Evolutionary conservation across 345 rosid species (phyloP), one percentile per base, ranked within the genome.

Genomic region (Rhodomyrtus tomentosa): DNA sequence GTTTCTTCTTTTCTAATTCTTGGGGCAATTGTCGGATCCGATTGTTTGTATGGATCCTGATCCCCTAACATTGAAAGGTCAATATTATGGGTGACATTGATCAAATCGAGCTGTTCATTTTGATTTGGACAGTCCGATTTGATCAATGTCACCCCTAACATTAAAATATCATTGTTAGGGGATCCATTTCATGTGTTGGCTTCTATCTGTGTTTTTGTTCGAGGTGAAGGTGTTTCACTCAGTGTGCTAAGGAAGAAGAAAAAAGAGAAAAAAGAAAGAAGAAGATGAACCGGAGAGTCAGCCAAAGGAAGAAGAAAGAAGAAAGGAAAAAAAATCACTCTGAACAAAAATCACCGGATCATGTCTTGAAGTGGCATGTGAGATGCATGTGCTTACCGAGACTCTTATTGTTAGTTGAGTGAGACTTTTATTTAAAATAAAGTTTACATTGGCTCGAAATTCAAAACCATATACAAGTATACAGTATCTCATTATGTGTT

Each of bases 401-500:
- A 2, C 11, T 3, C 16, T 59, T 59, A 59, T 59, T 1, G n/a
- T n/a, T n/a, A 0, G 8, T n/a, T 1, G n/a, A 0, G n/a, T n/a
- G 1, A 12, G 0, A 56, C 0, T 1, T 1, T n/a, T 11, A 56
- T 56, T 5, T 40, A 1, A 40, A 40, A 40, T 40, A 40, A 40
- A 40, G 5, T 40, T 40, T 6, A 4, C 42, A 4, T 40, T 40
- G 42, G 42, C 5, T 40, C 42, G 42, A 40, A 40, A 40, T 40
- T 40, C 42, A 40, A 40, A 38, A 59, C 40, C 40, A 59, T 27
- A 29, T 7, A 62, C 76, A 62, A 62, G 24, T 62, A 62, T 32
- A 32, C 42, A 10, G 24, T 32, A 18, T 16, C 2, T 18, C 5
- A 32, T 32, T 32, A 32, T 16, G 76, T 62, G 42, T 32, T 32